Conservation (phyloP, 768 basidiomycete species). For the Serendipita sp. region DNA sequence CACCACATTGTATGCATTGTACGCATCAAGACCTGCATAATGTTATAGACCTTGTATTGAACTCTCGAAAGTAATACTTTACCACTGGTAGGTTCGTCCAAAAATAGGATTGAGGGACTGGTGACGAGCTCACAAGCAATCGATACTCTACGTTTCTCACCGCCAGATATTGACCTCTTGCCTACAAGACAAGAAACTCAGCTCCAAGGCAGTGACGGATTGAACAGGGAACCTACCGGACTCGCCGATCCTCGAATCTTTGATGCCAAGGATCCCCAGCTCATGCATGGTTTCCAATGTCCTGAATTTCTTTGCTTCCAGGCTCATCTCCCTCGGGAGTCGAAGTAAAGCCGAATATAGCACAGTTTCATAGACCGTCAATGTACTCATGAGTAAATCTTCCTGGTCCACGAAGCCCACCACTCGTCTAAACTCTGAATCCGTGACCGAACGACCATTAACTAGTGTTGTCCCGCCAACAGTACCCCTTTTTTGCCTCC, state of each 20-base stretch:
- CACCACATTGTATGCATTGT: conserved; percentile 89
- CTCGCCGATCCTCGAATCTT: conserved; percentile 78
- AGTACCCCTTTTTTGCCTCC: conserved; percentile 68
- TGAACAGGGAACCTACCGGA: conserved; percentile 35
- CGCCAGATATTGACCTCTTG: conserved; percentile 83
- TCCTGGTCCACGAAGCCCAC: conserved; percentile 97
- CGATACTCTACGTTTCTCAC: conserved; percentile 90
- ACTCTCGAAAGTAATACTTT: conserved; percentile 15
- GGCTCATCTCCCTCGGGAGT: conserved; percentile 86
- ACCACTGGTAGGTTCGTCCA: conserved; percentile 97
- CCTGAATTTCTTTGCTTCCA: conserved; percentile 86
- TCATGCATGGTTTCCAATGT: conserved; percentile 95
- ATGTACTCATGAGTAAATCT: conserved; percentile 89
- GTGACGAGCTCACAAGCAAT: conserved; percentile 98
- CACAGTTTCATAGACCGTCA: conserved; percentile 97
- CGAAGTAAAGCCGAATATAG: conserved; percentile 82
- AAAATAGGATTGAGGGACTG: conserved; percentile 85
- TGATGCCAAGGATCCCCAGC: conserved; percentile 81
- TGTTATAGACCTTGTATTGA: conserved; percentile 8
- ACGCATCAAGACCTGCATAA: conserved; percentile 68
- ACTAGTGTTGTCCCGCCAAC: conserved; percentile 65
- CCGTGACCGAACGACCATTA: conserved; percentile 65
- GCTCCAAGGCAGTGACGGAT: neutral
- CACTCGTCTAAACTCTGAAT: conserved; percentile 66
- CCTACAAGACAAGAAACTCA: conserved; percentile 27